Evolutionary conservation across 768 basidiomycete genomes (phyloP), one percentile per base, ranked within the genome.

Genomic region (Russula brevipes): DNA sequence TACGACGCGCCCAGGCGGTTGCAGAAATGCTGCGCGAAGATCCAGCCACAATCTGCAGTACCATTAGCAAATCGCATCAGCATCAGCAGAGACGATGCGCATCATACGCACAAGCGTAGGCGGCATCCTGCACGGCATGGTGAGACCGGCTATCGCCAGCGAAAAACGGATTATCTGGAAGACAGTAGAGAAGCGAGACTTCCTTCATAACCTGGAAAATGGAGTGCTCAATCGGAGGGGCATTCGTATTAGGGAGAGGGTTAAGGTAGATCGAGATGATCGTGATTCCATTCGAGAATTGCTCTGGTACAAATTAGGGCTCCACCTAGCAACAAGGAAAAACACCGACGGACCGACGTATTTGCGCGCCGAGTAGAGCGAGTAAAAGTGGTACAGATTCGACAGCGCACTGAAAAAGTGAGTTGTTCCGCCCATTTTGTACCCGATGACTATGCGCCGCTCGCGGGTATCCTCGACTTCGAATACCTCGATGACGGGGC

Each of bases 171-270:
- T 98, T 97, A 70, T 94, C 90, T n/a, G 93, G 94, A 41, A 95
- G 82, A 71, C 90, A 95, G 78, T 86, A 98, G 36, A 98, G 85
- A 53, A 99, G 76, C 0, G 94, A 96, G 1, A 94, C 89, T 73
- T 99, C 97, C 75, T 97, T 95, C 85, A 93, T 88, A 69, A 99
- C 90, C 76, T 99, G 97, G 77, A 91, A 88, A 74, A 99, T 96
- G 17, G 93, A 95, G 75, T 92, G 83, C 79, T 98, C 96, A 74
- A 98, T 97, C 4, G 96, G 96, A 67, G 92, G 88, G 2, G 86
- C 88, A 63, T 80, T 81, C 35, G 84, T 79, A 68, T 84, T 79
- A 38, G 95, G 94, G 35, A 93, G 81, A 2, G 94, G 95, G 72
- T 94, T 94, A 67, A 98, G 87, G 80, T 99, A 98, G 52, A 98